Base-by-base conservation (phyloP, 176 grass and related monocot genomes). In the Oryza brachyantha region DNA sequence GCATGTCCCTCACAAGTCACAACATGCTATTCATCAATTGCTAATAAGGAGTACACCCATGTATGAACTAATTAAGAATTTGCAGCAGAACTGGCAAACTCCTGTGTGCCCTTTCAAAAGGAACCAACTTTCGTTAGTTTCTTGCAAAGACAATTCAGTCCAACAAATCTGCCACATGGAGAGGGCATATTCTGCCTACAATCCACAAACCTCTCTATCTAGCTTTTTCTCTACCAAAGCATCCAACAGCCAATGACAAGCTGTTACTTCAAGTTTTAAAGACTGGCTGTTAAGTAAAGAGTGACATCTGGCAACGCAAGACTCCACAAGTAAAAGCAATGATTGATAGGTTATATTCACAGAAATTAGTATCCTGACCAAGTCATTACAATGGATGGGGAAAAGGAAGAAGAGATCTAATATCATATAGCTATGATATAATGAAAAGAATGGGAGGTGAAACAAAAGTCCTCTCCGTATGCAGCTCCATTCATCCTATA, bases 281-380 rank as follows among this genome's bases (percentile, higher is more conserved):
- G 34, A 52, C 35, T 64, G 55, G 32, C 35, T 21, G 65, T 72
- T 7, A 85, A 64, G 58, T 45, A 57, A 1, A 32, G 7, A 26
- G 55, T 8, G 28, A 70, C 87, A 89, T 65, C 65, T 85, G 77
- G 82, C 82, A 77, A 57, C 7, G 22, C 72, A 57, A 46, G 42
- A 14, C 27, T 75, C 38, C 5, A n/a, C 9, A 84, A 64, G 63
- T 32, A n/a, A 65, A 84, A 81, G 59, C 82, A 81, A 89, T 85
- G 82, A 81, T 89, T 40, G 87, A 89, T 80, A 70, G 29, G 82
- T 85, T 89, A 85, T 89, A 89, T 89, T 89, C 72, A 89, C 87
- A 89, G 67, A 85, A 81, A 85, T 89, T 81, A 85, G 87, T 76
- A 55, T 89, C 87, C 87, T 81, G 82, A 77, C 77, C 66, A 36